Percentiles rank a stretch among this genome's conserved stretches.
phyloP scores from a whole-genome alignment of 345 rosid species.

The Iberis pinnata region DNA sequence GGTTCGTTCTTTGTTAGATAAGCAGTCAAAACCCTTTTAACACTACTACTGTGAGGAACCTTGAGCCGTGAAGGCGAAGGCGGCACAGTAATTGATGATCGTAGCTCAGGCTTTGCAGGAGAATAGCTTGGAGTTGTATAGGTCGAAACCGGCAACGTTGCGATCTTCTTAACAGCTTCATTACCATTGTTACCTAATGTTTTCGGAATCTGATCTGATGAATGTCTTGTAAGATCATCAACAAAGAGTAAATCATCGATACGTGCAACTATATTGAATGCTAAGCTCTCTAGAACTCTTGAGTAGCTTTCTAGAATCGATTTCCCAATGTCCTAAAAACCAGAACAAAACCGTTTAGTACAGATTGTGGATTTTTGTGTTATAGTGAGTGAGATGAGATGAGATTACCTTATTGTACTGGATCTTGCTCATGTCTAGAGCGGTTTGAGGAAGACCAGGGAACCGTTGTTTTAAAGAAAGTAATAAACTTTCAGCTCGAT shows the following conservation, averaged over 20 bases:
- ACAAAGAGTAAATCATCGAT: conserved; percentile 83
- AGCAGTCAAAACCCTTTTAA: conserved; percentile 69
- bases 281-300: conserved; percentile 84
- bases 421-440: conserved; percentile 94
- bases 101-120: conserved; percentile 51
- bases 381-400: not conserved
- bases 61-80: conserved; percentile 35
- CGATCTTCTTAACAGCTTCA: conserved; percentile 41
- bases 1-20: conserved; percentile 43
- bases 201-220: conserved; percentile 46
- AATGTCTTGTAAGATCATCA: conserved; percentile 70
- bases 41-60: conserved; percentile 45
- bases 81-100: conserved; percentile 42
- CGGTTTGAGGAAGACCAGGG: conserved; percentile 90
- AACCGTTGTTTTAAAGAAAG: conserved; percentile 82
- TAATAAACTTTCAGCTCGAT: conserved; percentile 79
- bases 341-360: not conserved
- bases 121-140: conserved; percentile 72
- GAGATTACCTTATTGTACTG: conserved; percentile 91
- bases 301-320: conserved; percentile 93
- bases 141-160: conserved; percentile 54
- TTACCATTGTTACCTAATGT: conserved; percentile 44
- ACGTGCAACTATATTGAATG: conserved; percentile 84
- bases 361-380: not conserved
- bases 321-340: conserved; percentile 78